Evolutionary conservation across 2,329 filamentous ascomycete genomes (phyloP).

Genomic region (Chaetomium olivaceum): DNA sequence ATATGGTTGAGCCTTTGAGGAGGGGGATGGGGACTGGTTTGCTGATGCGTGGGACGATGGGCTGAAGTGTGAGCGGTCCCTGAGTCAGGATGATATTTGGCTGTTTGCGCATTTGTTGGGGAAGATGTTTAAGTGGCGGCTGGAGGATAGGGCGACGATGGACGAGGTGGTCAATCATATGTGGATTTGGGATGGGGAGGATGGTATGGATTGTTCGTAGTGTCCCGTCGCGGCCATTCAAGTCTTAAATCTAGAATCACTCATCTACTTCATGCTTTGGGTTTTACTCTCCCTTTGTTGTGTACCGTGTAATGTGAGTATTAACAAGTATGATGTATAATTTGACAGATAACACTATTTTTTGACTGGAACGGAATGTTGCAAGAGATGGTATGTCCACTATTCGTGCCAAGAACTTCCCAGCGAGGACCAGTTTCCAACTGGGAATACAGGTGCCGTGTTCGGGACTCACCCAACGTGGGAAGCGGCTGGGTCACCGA

Average conservation of each 20-base stretch:
- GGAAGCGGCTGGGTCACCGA: too few relatives aligned
- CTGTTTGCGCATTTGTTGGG: background rate
- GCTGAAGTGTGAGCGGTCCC: background rate
- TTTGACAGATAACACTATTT: background rate
- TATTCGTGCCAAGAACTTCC: background rate
- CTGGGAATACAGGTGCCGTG: too few relatives aligned
- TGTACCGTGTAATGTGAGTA: background rate
- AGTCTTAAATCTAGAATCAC: background rate
- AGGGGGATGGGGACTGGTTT: too few relatives aligned
- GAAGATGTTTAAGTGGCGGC: background rate
- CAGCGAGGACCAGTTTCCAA: too few relatives aligned
- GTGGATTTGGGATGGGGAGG: background rate
- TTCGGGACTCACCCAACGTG: too few relatives aligned
- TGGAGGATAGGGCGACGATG: background rate
- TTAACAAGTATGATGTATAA: background rate
- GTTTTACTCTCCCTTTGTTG: background rate
- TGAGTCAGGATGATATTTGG: background rate
- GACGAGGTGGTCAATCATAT: background rate
- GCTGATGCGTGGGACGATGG: too few relatives aligned
- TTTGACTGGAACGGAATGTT: background rate
- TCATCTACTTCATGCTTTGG: background rate
- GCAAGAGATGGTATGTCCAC: background rate
- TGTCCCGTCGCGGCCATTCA: too few relatives aligned
- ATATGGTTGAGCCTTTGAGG: too few relatives aligned
- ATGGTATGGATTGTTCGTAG: background rate